Evolutionary conservation across 2,329 filamentous ascomycete species (phyloP), one percentile per base, ranked within the genome.

Genomic region (Furcasterigmium sp.): DNA sequence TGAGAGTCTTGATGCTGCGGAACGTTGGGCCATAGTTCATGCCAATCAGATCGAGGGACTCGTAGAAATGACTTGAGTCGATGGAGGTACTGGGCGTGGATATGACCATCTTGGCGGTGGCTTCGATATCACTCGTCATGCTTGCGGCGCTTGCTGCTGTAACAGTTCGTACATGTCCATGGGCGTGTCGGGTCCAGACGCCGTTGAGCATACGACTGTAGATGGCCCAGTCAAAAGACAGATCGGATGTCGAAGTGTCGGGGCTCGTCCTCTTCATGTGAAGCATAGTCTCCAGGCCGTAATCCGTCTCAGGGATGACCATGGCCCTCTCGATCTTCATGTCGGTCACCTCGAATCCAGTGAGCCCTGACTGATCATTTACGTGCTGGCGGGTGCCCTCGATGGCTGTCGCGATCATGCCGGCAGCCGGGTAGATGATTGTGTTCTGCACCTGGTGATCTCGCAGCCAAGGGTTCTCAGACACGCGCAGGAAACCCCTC

Each of bases 1-100:
- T 50, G 3, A 63, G 51, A 11, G 58, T 54, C 3, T 46, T 51
- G 23, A 77, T 64, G 45, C 77, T 78, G 36, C 67, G 71, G 52
- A 78, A 78, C 3, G 67, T 53, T 1, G 66, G 57, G 0, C 74
- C 74, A 42, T 78, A 78, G 39, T 71, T 67, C 59, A 78, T 69
- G 11, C 75, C 75, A 2, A 75, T 63, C 9, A 67, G 64, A 42
- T 76, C 68, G 6, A 78, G 59, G 5, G 60, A 56, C 46, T 76
- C 72, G 46, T 78, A 78, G 4, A 78, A 56, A 41, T 76, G 69
- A 8, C 23, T 13, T 7, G 20, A 8, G 30, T 36, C 20, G 20
- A 41, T 19, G 10, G 8, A 8, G 3, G 32, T 17, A 17, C n/a
- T 10, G 32, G n/a, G 15, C 7, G 7, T 9, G 11, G n/a, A 18